A percentile compares a stretch with the other conserved stretches of the same genome.
Evolutionary conservation across 2,329 filamentous ascomycete species (phyloP).

Genomic region (Colletotrichum sp.): DNA sequence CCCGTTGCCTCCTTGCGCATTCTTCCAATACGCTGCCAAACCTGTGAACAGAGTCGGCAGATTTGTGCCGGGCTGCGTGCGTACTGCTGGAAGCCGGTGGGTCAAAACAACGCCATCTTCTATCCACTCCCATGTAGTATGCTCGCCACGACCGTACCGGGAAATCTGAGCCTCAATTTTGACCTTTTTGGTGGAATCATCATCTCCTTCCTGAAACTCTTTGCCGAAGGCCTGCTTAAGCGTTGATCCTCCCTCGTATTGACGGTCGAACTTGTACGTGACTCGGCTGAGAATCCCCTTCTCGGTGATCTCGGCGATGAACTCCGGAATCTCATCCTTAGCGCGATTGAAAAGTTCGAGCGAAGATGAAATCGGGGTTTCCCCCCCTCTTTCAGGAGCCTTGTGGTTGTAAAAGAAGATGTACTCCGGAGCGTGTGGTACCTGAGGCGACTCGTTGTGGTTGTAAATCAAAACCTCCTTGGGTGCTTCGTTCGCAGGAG

Average conservation of each 20-base stretch:
- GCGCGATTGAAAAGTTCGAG: constrained; percentile 50
- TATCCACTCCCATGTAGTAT: constrained; percentile 53
- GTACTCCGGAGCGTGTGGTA: constrained; percentile 55
- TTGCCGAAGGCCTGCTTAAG: constrained; percentile 50
- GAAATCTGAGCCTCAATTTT: constrained; percentile 56
- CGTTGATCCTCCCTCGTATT: constrained; percentile 51
- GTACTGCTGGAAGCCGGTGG: constrained; percentile 49
- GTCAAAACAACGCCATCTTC: constrained; percentile 47
- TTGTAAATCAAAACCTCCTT: constrained; percentile 53
- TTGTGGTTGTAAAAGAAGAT: constrained; percentile 53
- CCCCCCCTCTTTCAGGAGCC: constrained; percentile 37
- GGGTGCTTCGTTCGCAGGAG: constrained; percentile 51
- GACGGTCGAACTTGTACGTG: constrained; percentile 46
- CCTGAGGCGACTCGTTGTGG: constrained; percentile 56
- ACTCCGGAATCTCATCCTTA: constrained; percentile 50
- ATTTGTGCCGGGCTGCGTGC: constrained; percentile 49
- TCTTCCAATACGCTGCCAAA: constrained; percentile 49
- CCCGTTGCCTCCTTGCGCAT: constrained; percentile 8
- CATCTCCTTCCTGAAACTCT: constrained; percentile 46
- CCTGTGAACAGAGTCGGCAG: constrained; percentile 51
- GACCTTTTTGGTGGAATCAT: constrained; percentile 39
- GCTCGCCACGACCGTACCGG: constrained; percentile 46
- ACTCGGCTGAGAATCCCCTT: constrained; percentile 43
- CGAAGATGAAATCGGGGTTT: constrained; percentile 52
- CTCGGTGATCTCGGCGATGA: constrained; percentile 43